Evolutionary conservation across 2,329 filamentous ascomycete genomes (phyloP).

Genomic region (Verticillium albo-atrum): DNA sequence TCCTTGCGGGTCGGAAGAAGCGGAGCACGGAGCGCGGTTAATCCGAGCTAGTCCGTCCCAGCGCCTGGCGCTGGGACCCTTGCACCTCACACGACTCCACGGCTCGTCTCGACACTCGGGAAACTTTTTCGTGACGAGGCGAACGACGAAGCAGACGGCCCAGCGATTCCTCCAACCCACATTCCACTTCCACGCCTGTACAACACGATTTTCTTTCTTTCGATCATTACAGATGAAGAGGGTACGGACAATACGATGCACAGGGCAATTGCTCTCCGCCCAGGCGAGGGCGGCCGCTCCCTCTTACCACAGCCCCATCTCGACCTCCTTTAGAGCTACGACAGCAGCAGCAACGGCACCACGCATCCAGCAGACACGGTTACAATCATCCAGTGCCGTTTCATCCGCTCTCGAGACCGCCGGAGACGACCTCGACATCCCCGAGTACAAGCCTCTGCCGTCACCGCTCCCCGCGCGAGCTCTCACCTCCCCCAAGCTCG

Average conservation of each 20-base stretch:
- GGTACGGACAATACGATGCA: slow-evolving; percentile 35
- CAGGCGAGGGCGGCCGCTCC: slow-evolving; percentile 15
- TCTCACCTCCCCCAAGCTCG: slow-evolving; percentile 76
- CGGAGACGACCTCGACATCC: slow-evolving; percentile 12
- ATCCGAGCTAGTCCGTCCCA: background rate
- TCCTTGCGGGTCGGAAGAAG: slow-evolving; percentile 10
- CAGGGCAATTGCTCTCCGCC: slow-evolving; percentile 34
- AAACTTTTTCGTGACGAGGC: slow-evolving; percentile 27
- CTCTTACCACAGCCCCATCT: slow-evolving; percentile 8
- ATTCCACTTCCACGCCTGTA: slow-evolving; percentile 4
- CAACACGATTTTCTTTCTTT: slow-evolving; percentile 1
- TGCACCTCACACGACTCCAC: slow-evolving; percentile 29
- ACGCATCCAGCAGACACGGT: slow-evolving; percentile 13
- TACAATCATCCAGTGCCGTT: slow-evolving; percentile 26
- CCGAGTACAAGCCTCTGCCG: slow-evolving; percentile 35
- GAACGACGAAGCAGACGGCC: slow-evolving; percentile 29
- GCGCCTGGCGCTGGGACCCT: background rate
- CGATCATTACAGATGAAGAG: slow-evolving; percentile 31
- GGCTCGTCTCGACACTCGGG: slow-evolving; percentile 24
- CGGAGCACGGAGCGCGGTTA: background rate
- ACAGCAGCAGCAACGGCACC: background rate
- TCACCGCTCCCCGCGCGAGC: slow-evolving; percentile 69
- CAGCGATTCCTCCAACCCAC: slow-evolving; percentile 26
- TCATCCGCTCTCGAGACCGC: slow-evolving; percentile 17
- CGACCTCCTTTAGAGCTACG: slow-evolving; percentile 8